Evolutionary conservation across 352 stramenopile genomes (phyloP).

Genomic region (Halophytophthora polymorphica): DNA sequence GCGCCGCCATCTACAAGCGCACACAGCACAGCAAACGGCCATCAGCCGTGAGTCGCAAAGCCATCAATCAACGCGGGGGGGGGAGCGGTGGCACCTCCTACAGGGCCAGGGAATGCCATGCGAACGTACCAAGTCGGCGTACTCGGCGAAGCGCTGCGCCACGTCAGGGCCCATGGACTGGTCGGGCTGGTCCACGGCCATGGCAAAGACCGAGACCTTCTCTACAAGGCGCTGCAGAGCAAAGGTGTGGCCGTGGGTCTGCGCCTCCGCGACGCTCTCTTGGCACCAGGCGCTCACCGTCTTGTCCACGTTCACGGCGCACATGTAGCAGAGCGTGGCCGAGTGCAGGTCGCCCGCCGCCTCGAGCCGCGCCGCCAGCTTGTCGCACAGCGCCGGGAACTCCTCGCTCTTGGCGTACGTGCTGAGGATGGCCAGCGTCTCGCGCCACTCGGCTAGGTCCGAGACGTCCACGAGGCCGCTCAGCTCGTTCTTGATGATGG

Average conservation of each 20-base stretch:
- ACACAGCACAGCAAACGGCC: not conserved
- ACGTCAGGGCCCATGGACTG: slow-evolving; percentile 88
- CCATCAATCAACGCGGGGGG: too few species aligned
- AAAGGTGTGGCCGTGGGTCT: slow-evolving; percentile 60
- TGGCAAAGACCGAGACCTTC: slow-evolving; percentile 94
- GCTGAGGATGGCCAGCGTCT: slow-evolving; percentile 96
- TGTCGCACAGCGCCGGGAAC: slow-evolving; percentile 94
- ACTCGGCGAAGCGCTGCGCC: slow-evolving; percentile 89
- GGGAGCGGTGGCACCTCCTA: too few species aligned
- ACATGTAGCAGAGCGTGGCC: slow-evolving; percentile 97
- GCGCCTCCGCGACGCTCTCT: slow-evolving; percentile 79
- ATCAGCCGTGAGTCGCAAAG: not conserved
- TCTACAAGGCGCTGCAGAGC: slow-evolving; percentile 96
- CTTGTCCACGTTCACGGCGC: slow-evolving; percentile 90
- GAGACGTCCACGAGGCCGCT: slow-evolving; percentile 80
- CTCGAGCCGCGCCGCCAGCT: slow-evolving; percentile 92
- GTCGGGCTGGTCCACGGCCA: slow-evolving; percentile 80
- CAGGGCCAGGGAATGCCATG: slow-evolving; percentile 5
- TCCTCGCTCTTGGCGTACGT: slow-evolving; percentile 98
- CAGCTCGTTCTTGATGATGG: slow-evolving; percentile 95
- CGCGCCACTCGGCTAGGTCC: slow-evolving; percentile 93
- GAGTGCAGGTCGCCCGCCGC: slow-evolving; percentile 84
- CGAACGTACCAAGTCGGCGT: slow-evolving; percentile 72
- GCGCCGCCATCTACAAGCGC: slow-evolving; percentile 80
- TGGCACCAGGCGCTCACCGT: slow-evolving; percentile 88